Percentiles rank a stretch among this genome's conserved stretches.
phyloP scores from a whole-genome alignment of 805 yeast species.

The Saccharomyces paradoxus region DNA sequence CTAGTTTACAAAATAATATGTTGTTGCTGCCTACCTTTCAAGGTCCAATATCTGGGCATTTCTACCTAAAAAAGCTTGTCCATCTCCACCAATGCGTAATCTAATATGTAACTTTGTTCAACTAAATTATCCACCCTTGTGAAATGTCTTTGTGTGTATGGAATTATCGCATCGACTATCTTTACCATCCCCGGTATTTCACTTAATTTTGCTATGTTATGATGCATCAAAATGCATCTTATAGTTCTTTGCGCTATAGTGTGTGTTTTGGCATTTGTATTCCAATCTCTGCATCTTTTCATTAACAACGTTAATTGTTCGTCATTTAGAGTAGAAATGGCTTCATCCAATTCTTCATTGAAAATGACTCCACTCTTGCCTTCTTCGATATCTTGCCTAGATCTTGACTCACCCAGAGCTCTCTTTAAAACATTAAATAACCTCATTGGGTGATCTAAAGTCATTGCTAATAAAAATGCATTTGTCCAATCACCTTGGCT shows the following conservation, averaged over 20 bases:
- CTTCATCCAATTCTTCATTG: slow-evolving; percentile 50
- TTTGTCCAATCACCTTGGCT: slow-evolving; percentile 71
- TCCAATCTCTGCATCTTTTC: slow-evolving; percentile 87
- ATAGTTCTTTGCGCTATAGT: slow-evolving; percentile 73
- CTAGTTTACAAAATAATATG: not conserved
- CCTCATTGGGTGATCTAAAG: slow-evolving; percentile 84
- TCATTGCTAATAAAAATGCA: slow-evolving; percentile 79
- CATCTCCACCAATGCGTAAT: slow-evolving; percentile 77
- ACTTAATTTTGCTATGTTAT: slow-evolving; percentile 47
- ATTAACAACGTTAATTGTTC: slow-evolving; percentile 56
- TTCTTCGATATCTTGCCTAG: slow-evolving; percentile 35
- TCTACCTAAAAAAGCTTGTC: slow-evolving; percentile 32
- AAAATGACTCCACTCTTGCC: slow-evolving; percentile 9
- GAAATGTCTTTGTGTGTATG: slow-evolving; percentile 84
- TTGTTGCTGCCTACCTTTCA: not conserved
- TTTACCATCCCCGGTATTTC: slow-evolving; percentile 61
- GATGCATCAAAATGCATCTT: slow-evolving; percentile 50
- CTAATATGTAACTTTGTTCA: slow-evolving; percentile 79
- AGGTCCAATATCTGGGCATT: not conserved
- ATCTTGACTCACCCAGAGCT: slow-evolving; percentile 38
- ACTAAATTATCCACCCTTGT: slow-evolving; percentile 66
- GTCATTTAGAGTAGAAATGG: slow-evolving; percentile 47
- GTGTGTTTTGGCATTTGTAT: slow-evolving; percentile 75
- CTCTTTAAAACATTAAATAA: slow-evolving; percentile 67
- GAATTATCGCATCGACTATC: slow-evolving; percentile 66